Conservation (phyloP, 1,284 basidiomycete species). For the Hypsizygus ulmarius region DNA sequence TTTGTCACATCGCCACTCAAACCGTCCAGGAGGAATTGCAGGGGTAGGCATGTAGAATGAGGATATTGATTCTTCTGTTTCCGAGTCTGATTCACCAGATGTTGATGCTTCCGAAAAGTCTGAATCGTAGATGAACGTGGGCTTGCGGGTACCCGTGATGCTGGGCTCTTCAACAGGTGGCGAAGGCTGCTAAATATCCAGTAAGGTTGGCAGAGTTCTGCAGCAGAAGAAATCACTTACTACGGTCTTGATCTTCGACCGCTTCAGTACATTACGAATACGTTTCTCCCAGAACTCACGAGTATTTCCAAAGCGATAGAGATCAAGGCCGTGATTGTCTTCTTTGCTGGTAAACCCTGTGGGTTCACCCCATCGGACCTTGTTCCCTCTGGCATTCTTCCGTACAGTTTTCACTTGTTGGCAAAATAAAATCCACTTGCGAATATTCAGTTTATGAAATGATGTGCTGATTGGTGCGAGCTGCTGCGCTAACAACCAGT, state of each 20-base stretch:
- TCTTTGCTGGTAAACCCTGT: conserved; percentile 18
- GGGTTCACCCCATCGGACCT: conserved; percentile 27
- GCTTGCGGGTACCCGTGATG: background rate
- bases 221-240: conserved; percentile 1
- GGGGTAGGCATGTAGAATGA: conserved; percentile 29
- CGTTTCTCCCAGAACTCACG: conserved; percentile 27
- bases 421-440: conserved; percentile 45
- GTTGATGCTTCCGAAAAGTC: conserved; percentile 53
- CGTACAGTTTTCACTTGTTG: conserved; percentile 29
- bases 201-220: background rate
- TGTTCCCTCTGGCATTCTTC: conserved; percentile 21
- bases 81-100: conserved; percentile 28
- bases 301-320: conserved; percentile 29
- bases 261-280: conserved; percentile 18
- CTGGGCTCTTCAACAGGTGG: background rate
- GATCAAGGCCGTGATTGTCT: conserved; percentile 14
- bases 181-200: background rate
- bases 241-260: conserved; percentile 10
- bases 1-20: conserved; percentile 33
- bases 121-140: conserved; percentile 40
- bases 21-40: conserved; percentile 30
- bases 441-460: conserved; percentile 37
- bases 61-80: conserved; percentile 24
- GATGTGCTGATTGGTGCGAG: conserved; percentile 23
- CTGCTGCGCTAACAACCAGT: conserved; percentile 51